Base-by-base conservation (phyloP, 164 flowering plant genomes). In the Pachysandra terminalis region DNA sequence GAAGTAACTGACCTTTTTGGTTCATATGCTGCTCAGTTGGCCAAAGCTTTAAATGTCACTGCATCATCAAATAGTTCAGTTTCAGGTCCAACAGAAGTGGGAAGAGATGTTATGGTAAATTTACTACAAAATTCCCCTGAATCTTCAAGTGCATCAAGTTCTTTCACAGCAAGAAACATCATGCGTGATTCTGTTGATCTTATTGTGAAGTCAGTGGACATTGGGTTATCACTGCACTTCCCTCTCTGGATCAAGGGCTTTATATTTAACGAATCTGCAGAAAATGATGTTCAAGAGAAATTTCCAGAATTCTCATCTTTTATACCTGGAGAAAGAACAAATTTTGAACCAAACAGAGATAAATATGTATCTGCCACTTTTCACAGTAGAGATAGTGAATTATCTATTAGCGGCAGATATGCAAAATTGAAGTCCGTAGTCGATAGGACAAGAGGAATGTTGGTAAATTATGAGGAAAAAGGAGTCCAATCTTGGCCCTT, bases 401-500 rank as follows among this genome's bases (percentile, higher is more conserved):
- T 90, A n/a, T 66, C 67, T 70, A 25, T 78, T 28, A 27, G 23
- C 63, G 83, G 76, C 5, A 64, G 60, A 56, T 60, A 57, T 68
- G 71, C 72, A 19, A 81, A 63, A 74, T 19, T 90, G 41, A 80
- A 73, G 59, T 69, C 65, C 24, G 68, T 37, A 21, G n/a, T 84
- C 55, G 94, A 88, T 28, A 84, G 83, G 70, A 54, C 73, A 25
- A 79, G 65, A 67, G 89, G 88, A 51, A 60, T 64, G 24, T 66
- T 88, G 70, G 79, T 71, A 63, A 65, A 70, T 27, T 67, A 69
- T 37, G 82, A 81, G 64, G 79, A 70, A n/a, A 67, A 73, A 21
- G 63, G 32, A 60, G 40, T 68, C 56, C 78, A 67, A 13, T 78
- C 92, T 21, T 85, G 85, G 83, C 88, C 94, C 13, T 77, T 90